Percentiles rank a stretch among this genome's conserved stretches.
These are phyloP conservation scores for Eimeria nieschulzi DNA, from an alignment of 169 alveolate genomes.

Conservation along the genomic window DNA sequence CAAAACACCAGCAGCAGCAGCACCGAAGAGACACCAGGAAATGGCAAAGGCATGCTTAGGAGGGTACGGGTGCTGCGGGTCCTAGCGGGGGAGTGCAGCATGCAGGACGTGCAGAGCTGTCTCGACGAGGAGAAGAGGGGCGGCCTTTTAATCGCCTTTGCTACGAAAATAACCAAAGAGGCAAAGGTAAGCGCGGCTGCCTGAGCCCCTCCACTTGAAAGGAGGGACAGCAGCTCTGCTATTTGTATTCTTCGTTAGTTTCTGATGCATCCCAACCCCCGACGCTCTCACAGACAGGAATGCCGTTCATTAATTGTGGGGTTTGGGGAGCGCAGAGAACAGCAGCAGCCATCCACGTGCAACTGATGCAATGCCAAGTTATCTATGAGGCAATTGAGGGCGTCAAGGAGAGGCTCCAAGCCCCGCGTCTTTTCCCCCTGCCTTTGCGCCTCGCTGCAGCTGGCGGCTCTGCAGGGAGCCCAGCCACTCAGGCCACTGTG, in stretches of 20 bases:
- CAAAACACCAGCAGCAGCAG: neutral
- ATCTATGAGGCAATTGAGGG: constrained; percentile 29
- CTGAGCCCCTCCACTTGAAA: too few species aligned
- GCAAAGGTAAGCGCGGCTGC: neutral
- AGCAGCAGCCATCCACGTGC: constrained; percentile 16
- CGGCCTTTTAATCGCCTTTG: constrained; percentile 17
- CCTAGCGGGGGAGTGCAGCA: constrained; percentile 21
- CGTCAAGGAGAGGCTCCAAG: constrained; percentile 48
- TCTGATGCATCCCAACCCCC: too few species aligned
- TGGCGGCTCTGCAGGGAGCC: neutral
- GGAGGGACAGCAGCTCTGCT: too few species aligned
- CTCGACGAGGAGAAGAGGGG: neutral
- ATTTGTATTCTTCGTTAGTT: too few species aligned
- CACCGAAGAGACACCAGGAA: neutral
- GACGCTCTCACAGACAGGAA: neutral
- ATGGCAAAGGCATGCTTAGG: neutral
- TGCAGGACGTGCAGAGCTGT: constrained; percentile 17
- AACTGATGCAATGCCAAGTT: neutral
- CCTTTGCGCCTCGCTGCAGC: constrained; percentile 19
- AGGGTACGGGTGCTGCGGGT: constrained; percentile 1
- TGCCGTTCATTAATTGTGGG: neutral
- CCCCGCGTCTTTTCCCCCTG: constrained; percentile 5
- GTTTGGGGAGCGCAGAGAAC: constrained; percentile 29
- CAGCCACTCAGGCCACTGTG: neutral
- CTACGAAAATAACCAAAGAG: neutral